Base-by-base conservation (phyloP, 768 basidiomycete species). In the Agrocybe pediades region DNA sequence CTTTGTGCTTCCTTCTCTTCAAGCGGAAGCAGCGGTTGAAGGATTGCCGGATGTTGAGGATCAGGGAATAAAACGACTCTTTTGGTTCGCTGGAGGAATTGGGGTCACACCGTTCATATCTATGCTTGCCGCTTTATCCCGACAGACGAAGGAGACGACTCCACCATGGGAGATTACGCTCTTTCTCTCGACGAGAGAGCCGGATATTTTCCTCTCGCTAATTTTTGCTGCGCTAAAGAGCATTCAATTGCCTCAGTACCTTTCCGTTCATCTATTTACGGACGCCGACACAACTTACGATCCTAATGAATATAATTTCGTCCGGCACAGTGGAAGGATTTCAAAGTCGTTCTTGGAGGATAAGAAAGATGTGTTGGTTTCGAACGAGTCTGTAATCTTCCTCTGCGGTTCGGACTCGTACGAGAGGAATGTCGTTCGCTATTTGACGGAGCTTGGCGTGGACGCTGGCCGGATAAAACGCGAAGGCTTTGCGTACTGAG, bases 21-120 rank as follows among this genome's bases (percentile, higher is more conserved):
- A 30, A 11, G 24, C 40, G 43, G n/a, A n/a, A n/a, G n/a, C n/a
- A 24, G 27, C 24, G 9, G 24, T 29, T 15, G 20, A 17, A 26
- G 41, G 24, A 9, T 24, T 30, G 23, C 41, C 61, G 23, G 30
- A 51, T 13, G 24, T 19, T 15, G 46, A 23, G 7, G 8, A 57
- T 13, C 16, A 29, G 29, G 41, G 48, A 29, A 41, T 15, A 55
- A 9, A 62, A 53, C 51, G 70, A 26, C 60, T 83, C 24, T 64
- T 85, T 23, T 86, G 82, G 83, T 66, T 83, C n/a, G 84, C 83
- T 1, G 85, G 83, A 20, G 85, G 85, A 0, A 86, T 87, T 36
- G 85, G 86, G 2, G 43, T 87, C 17, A 87, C 86, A 16, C 85
- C 84, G 0, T 87, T 83, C 65, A 61, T 87, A n/a, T 75, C 76